Evolutionary conservation across 2,329 filamentous ascomycete genomes (phyloP).

Genomic region (Microdochium trichocladiopsis): DNA sequence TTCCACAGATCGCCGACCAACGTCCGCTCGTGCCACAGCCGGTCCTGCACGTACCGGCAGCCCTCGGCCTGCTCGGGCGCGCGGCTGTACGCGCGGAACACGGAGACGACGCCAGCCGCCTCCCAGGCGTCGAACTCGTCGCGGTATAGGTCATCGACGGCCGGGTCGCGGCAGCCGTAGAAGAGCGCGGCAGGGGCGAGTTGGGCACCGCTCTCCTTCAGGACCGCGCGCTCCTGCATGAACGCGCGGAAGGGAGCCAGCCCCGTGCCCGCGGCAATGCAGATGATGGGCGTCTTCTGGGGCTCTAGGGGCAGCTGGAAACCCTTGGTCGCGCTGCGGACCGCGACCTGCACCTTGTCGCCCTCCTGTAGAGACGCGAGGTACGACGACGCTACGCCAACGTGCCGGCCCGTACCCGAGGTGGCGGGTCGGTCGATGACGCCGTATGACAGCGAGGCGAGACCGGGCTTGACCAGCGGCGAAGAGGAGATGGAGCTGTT

Average conservation of each 20-base stretch:
- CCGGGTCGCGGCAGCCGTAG: slow-evolving; percentile 52
- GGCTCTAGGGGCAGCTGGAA: slow-evolving; percentile 42
- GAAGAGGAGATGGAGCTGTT: slow-evolving; percentile 65
- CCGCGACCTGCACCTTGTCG: slow-evolving; percentile 31
- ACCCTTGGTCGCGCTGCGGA: slow-evolving; percentile 24
- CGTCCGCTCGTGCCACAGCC: slow-evolving; percentile 26
- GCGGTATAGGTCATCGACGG: slow-evolving; percentile 52
- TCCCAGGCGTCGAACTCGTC: slow-evolving; percentile 55
- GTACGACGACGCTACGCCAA: slow-evolving; percentile 34
- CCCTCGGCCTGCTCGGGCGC: slow-evolving; percentile 34
- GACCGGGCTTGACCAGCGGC: slow-evolving; percentile 48
- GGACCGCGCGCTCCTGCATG: slow-evolving; percentile 52
- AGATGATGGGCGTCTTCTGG: slow-evolving; percentile 41
- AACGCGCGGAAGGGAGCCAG: slow-evolving; percentile 59
- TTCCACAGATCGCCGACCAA: slow-evolving; percentile 30
- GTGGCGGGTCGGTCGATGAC: slow-evolving; percentile 52
- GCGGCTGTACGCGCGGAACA: slow-evolving; percentile 54
- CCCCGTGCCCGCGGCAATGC: slow-evolving; percentile 45
- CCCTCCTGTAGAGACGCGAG: slow-evolving; percentile 36
- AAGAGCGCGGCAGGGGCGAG: slow-evolving; percentile 59
- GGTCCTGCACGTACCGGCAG: slow-evolving; percentile 40
- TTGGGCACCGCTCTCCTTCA: slow-evolving; percentile 12
- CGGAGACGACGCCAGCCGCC: slow-evolving; percentile 48
- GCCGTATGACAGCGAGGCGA: slow-evolving; percentile 60
- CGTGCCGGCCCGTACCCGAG: slow-evolving; percentile 35